Evolutionary conservation across 345 rosid species (phyloP).

Genomic region (Brassica carinata): DNA sequence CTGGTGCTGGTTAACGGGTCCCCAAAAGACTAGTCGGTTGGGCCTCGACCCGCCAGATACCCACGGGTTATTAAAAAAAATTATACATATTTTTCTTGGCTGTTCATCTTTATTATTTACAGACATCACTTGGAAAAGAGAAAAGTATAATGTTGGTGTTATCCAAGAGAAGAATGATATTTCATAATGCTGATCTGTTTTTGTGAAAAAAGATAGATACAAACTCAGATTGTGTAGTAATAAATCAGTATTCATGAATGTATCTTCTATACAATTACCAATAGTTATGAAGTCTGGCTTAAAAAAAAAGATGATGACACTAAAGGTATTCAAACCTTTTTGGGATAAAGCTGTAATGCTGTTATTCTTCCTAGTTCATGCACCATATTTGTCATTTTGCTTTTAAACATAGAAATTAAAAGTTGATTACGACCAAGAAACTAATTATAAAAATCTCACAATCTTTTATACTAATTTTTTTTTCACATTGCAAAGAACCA

Average conservation of each 20-base stretch:
- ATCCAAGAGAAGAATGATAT: not conserved
- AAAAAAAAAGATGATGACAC: not conserved
- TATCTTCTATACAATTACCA: constrained; percentile 12
- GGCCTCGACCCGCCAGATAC: too few species aligned
- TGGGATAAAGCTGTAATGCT: not conserved
- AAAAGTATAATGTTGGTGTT: constrained; percentile 1
- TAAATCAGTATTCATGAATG: constrained; percentile 8
- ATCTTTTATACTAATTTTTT: not conserved
- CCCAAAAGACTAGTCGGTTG: too few species aligned
- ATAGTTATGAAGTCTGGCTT: constrained; percentile 14
- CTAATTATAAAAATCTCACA: not conserved
- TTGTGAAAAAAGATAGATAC: not conserved
- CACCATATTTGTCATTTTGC: constrained; percentile 15
- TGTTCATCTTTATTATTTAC: not conserved
- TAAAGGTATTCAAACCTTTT: constrained; percentile 19
- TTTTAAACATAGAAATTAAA: constrained; percentile 15
- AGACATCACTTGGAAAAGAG: not conserved
- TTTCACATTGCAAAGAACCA: constrained; percentile 1
- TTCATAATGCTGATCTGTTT: not conserved
- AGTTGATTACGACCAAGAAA: constrained; percentile 3
- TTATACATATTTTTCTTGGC: too few species aligned
- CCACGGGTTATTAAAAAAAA: too few species aligned
- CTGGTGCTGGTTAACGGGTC: too few species aligned
- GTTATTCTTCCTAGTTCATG: constrained; percentile 14
- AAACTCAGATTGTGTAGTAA: not conserved